A percentile compares a stretch with the other conserved stretches of the same genome.
Conservation (phyloP, 176 grass and related monocot genomes). For the Coix lacrymajobi region DNA sequence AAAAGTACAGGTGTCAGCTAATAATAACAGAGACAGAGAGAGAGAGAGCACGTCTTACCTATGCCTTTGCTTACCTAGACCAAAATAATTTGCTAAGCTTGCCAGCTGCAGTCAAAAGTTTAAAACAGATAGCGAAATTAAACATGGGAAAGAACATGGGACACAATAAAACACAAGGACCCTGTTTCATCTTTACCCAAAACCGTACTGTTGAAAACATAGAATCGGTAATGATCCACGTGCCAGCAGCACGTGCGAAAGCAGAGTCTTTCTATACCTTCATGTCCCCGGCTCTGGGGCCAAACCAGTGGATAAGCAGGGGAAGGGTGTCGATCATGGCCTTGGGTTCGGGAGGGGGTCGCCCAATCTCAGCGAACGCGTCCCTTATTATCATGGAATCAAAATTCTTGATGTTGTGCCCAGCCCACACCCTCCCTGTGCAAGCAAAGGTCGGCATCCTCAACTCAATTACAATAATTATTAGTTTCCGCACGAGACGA, state of each 20-base stretch:
- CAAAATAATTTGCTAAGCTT: conserved; percentile 83
- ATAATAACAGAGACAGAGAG: no score
- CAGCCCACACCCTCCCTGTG: conserved; percentile 79
- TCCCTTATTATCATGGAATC: conserved; percentile 67
- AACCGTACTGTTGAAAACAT: not conserved
- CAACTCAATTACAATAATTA: no score
- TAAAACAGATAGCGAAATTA: not conserved
- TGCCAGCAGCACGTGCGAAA: not conserved
- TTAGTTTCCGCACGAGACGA: no score
- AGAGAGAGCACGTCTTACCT: conserved; percentile 37
- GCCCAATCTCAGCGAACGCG: conserved; percentile 62
- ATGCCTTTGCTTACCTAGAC: conserved; percentile 69
- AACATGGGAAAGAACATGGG: not conserved
- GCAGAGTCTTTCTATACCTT: no score
- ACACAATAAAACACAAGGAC: not conserved
- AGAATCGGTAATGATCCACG: not conserved
- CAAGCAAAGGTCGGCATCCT: not conserved
- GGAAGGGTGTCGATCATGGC: conserved; percentile 75
- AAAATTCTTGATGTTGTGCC: conserved; percentile 81
- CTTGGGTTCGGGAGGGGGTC: conserved; percentile 57
- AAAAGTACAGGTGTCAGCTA: not conserved
- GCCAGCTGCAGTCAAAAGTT: conserved; percentile 65
- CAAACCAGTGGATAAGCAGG: conserved; percentile 70
- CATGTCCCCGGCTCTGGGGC: conserved; percentile 82
- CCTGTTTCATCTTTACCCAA: not conserved